Conservation (phyloP, 192 early-diverging fungal genomes). For the Phlyctochytrium planicorne region DNA sequence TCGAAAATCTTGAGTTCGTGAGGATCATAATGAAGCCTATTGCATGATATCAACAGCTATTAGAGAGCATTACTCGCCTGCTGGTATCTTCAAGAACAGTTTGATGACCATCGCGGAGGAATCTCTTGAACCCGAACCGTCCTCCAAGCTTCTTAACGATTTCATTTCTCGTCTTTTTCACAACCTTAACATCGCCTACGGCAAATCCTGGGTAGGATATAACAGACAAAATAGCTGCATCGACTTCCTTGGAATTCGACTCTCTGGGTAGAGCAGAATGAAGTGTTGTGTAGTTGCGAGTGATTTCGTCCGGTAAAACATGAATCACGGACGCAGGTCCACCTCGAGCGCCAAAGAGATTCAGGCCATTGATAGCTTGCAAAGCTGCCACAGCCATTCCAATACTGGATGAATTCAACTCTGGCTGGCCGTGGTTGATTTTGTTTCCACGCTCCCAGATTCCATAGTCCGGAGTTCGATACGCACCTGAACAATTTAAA, state of each 20-base stretch:
- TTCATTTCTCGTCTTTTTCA: conserved; percentile 65
- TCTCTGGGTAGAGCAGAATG: conserved; percentile 78
- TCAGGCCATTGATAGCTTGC: conserved; percentile 80
- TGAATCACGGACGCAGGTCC: conserved; percentile 77
- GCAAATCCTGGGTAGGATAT: conserved; percentile 91
- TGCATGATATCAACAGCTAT: not conserved
- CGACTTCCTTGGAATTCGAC: conserved; percentile 83
- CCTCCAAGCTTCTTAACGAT: conserved; percentile 81
- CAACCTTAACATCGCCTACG: conserved; percentile 63
- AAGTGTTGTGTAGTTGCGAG: conserved; percentile 77
- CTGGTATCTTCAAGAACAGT: conserved; percentile 71
- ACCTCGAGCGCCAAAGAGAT: conserved; percentile 79
- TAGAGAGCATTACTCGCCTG: conserved; percentile 26
- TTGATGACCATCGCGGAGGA: conserved; percentile 86
- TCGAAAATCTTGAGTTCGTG: conserved; percentile 82
- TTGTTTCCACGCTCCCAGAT: conserved; percentile 91
- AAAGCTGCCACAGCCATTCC: conserved; percentile 87
- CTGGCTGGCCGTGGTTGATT: conserved; percentile 80
- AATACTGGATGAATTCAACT: conserved; percentile 84
- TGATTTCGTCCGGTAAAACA: conserved; percentile 81
- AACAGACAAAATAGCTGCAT: conserved; percentile 77
- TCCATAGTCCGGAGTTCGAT: conserved; percentile 84
- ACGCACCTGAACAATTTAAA: conserved; percentile 35
- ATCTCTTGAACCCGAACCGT: conserved; percentile 79
- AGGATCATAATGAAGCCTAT: conserved; percentile 76